These are phyloP conservation scores for Fusarium verticillioides DNA, from an alignment of 2,329 filamentous ascomycete genomes.

Conservation along the genomic window DNA sequence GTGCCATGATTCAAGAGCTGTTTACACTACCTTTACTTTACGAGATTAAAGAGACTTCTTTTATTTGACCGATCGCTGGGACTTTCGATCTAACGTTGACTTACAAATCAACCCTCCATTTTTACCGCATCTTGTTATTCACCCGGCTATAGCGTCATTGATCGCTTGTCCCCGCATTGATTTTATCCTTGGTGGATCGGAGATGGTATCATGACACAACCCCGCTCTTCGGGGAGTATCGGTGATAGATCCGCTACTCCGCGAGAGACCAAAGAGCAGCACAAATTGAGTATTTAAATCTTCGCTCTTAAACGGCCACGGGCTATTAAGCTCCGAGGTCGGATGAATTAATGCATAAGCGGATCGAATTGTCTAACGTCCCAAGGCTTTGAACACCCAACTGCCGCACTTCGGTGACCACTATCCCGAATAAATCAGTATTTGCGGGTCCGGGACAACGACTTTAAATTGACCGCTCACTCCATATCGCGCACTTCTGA, in stretches of 20 bases:
- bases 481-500: neutral
- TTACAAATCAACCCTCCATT: neutral
- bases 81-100: neutral
- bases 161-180: neutral
- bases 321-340: too few species aligned
- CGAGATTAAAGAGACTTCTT: neutral
- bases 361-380: fast-evolving
- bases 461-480: too few species aligned
- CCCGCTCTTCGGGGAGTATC: neutral
- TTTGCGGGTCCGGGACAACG: neutral
- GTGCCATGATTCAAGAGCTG: constrained; percentile 36
- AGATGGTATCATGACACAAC: neutral
- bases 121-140: neutral
- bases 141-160: constrained; percentile 3
- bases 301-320: too few species aligned
- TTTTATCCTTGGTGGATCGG: constrained; percentile 1
- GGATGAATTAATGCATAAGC: fast-evolving
- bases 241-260: neutral
- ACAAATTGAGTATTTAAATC: neutral
- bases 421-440: neutral
- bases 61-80: neutral
- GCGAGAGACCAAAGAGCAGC: neutral
- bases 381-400: too few species aligned
- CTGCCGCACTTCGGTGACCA: neutral
- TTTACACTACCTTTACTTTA: too few species aligned